These are phyloP conservation scores for Colletotrichum tropicicola DNA, from an alignment of 2,329 filamentous ascomycete species.

Conservation along the genomic window DNA sequence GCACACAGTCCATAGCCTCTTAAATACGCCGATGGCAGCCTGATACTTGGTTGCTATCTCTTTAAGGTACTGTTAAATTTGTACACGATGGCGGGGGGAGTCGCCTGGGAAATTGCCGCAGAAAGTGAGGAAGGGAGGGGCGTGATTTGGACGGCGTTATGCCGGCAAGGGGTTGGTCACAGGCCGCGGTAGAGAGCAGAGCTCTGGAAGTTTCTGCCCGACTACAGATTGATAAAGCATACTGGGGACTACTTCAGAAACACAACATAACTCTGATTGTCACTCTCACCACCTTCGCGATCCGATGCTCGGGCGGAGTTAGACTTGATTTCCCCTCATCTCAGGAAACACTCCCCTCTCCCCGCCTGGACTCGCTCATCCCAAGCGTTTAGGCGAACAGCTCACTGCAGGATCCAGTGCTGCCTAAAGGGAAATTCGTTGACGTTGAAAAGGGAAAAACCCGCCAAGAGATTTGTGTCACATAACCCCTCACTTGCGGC, in stretches of 20 bases:
- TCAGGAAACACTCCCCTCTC: too few species aligned
- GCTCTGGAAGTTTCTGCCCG: too few species aligned
- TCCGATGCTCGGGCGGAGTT: too few species aligned
- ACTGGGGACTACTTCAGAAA: too few species aligned
- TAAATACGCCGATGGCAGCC: neutral
- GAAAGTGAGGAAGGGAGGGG: neutral
- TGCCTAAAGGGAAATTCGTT: neutral
- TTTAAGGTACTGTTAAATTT: neutral
- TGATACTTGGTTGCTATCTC: neutral
- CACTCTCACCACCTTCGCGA: too few species aligned
- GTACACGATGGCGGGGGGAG: neutral
- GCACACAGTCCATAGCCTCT: neutral
- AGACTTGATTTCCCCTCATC: too few species aligned
- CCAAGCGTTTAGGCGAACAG: neutral
- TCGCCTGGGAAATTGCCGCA: neutral
- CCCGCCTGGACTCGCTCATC: neutral
- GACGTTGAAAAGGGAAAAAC: neutral
- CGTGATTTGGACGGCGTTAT: neutral
- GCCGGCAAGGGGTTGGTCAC: too few species aligned
- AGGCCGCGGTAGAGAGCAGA: too few species aligned
- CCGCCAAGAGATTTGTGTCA: neutral
- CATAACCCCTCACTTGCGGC: conserved; percentile 2
- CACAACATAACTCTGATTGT: too few species aligned
- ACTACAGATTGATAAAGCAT: too few species aligned
- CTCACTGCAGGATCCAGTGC: too few species aligned